phyloP scores from a whole-genome alignment of 2,329 filamentous ascomycete genomes.

The Canariomyces notabilis region DNA sequence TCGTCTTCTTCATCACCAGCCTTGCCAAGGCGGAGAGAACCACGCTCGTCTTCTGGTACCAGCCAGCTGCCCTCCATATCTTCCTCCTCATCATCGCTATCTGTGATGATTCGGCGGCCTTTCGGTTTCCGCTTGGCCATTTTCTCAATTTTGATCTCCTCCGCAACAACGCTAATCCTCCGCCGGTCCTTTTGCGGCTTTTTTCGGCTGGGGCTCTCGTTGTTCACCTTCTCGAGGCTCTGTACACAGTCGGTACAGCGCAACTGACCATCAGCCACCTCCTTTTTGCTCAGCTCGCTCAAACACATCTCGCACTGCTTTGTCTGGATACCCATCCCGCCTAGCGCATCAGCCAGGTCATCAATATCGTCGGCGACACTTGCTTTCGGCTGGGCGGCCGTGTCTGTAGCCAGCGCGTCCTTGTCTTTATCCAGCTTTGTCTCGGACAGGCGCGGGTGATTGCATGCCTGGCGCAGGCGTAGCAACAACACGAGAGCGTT shows the following conservation, averaged over 20 bases:
- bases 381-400: constrained; percentile 44
- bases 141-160: constrained; percentile 32
- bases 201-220: constrained; percentile 37
- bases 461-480: constrained; percentile 85
- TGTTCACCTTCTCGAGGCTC: constrained; percentile 63
- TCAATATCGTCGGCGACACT: constrained; percentile 65
- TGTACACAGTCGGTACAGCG: constrained; percentile 68
- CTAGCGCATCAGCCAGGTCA: constrained; percentile 78
- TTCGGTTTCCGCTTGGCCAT: constrained; percentile 35
- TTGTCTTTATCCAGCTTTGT: constrained; percentile 82
- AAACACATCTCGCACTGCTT: constrained; percentile 85
- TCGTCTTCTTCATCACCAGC: constrained; percentile 85
- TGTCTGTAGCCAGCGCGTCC: constrained; percentile 69
- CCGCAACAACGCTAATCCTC: constrained; percentile 30
- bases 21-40: constrained; percentile 59
- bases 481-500: constrained; percentile 90
- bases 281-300: constrained; percentile 55
- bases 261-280: constrained; percentile 38
- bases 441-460: constrained; percentile 84
- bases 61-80: constrained; percentile 76
- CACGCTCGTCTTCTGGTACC: constrained; percentile 62
- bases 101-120: constrained; percentile 54
- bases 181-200: constrained; percentile 35
- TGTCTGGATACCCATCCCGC: constrained; percentile 70
- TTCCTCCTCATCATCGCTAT: constrained; percentile 61